phyloP scores from a whole-genome alignment of 805 yeast species.

The Yamadazyma philogaea region DNA sequence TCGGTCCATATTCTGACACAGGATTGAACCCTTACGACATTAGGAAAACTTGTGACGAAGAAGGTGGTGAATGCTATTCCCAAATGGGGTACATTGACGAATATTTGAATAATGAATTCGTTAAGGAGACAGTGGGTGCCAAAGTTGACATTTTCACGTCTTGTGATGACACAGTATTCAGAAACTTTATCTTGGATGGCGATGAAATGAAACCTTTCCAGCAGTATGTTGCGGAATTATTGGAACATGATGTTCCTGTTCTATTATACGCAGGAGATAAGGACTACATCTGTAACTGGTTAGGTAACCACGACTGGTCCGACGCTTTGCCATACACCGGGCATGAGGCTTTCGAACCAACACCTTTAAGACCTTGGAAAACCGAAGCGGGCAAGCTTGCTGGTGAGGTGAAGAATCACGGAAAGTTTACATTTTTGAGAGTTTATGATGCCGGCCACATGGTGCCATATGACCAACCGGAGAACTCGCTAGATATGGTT shows the following conservation, averaged over 20 bases:
- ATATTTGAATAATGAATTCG: slow-evolving; percentile 52
- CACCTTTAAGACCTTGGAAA: slow-evolving; percentile 38
- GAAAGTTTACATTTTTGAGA: slow-evolving; percentile 75
- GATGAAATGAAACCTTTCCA: slow-evolving; percentile 74
- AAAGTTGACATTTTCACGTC: slow-evolving; percentile 43
- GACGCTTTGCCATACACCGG: slow-evolving; percentile 28
- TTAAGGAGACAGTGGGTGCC: slow-evolving; percentile 57
- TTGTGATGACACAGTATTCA: slow-evolving; percentile 50
- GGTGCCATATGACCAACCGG: slow-evolving; percentile 92
- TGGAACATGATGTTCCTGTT: slow-evolving; percentile 39
- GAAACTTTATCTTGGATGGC: slow-evolving; percentile 53
- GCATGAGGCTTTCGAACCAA: slow-evolving; percentile 19
- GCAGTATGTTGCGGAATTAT: slow-evolving; percentile 47
- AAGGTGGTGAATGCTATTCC: slow-evolving; percentile 52
- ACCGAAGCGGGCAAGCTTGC: slow-evolving; percentile 41
- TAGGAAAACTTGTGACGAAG: slow-evolving; percentile 48
- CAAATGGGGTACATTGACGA: slow-evolving; percentile 48
- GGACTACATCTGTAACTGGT: slow-evolving; percentile 46
- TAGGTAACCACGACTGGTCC: slow-evolving; percentile 43
- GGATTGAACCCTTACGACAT: slow-evolving; percentile 66
- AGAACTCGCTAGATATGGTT: slow-evolving; percentile 71
- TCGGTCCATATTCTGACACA: slow-evolving; percentile 38
- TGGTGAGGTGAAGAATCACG: slow-evolving; percentile 75
- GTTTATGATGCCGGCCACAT: slow-evolving; percentile 91
- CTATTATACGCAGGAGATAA: slow-evolving; percentile 45